Evolutionary conservation across 2,329 filamentous ascomycete species (phyloP).

Genomic region (Colletotrichum sp.): DNA sequence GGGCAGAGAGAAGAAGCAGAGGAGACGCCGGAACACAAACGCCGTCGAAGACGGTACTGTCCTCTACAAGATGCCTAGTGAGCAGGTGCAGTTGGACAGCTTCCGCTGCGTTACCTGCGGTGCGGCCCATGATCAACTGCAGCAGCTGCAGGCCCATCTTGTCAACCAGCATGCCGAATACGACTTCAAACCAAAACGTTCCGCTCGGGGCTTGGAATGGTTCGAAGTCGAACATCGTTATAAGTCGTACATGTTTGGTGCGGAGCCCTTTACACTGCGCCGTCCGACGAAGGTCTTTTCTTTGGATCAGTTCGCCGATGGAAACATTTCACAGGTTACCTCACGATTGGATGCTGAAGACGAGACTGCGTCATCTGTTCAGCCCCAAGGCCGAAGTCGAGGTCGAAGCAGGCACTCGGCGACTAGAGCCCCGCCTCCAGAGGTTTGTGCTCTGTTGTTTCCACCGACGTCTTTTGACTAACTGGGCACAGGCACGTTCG

Average conservation of each 20-base stretch:
- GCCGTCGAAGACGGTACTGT: slow-evolving; percentile 45
- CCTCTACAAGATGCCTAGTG: slow-evolving; percentile 47
- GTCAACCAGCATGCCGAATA: slow-evolving; percentile 48
- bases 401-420: not conserved
- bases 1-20: slow-evolving; percentile 54
- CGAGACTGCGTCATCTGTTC: not conserved
- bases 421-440: not conserved
- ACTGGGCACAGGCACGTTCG: slow-evolving; percentile 1
- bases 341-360: slow-evolving; percentile 42
- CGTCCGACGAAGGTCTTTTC: slow-evolving; percentile 47
- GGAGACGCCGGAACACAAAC: slow-evolving; percentile 30
- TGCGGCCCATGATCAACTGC: slow-evolving; percentile 48
- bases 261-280: slow-evolving; percentile 46
- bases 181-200: slow-evolving; percentile 41
- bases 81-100: slow-evolving; percentile 51
- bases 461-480: not conserved
- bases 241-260: slow-evolving; percentile 30
- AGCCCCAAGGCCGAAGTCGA: not conserved
- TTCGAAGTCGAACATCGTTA: slow-evolving; percentile 36
- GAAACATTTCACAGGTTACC: slow-evolving; percentile 50
- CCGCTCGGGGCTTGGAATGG: slow-evolving; percentile 39
- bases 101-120: slow-evolving; percentile 58
- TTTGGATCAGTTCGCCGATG: slow-evolving; percentile 45
- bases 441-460: not conserved
- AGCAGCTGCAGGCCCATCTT: slow-evolving; percentile 55